Conservation (phyloP, 805 yeast genomes). For the Teunomyces tritomae region DNA sequence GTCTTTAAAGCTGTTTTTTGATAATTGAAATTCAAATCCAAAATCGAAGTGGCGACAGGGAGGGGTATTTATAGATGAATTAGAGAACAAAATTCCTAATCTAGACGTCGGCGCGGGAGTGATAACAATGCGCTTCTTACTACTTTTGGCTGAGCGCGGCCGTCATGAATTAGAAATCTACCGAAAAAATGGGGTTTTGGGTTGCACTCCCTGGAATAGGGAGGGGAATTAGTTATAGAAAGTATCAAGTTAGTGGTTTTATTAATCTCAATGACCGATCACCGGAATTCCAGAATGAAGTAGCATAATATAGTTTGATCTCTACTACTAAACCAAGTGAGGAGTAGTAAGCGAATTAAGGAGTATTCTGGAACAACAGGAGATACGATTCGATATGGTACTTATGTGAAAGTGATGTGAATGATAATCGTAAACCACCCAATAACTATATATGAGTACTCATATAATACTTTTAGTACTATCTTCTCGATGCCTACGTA, state of each 20-base stretch:
- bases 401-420: too few relatives aligned
- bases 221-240: too few relatives aligned
- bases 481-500: too few relatives aligned
- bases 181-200: background rate
- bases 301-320: background rate
- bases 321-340: background rate
- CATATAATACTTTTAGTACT: too few relatives aligned
- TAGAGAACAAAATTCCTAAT: background rate
- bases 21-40: background rate
- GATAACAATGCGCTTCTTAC: slow-evolving; percentile 2
- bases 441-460: too few relatives aligned
- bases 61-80: slow-evolving; percentile 1
- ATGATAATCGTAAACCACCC: too few relatives aligned
- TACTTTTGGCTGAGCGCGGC: background rate
- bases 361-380: too few relatives aligned
- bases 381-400: too few relatives aligned
- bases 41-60: background rate
- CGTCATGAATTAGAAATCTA: background rate
- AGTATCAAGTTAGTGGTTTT: too few relatives aligned
- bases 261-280: background rate
- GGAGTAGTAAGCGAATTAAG: background rate
- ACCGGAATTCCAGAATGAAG: background rate
- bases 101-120: background rate
- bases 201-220: too few relatives aligned
- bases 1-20: background rate